phyloP scores from a whole-genome alignment of 140 eudicot species.

The Stevia rebaudiana region DNA sequence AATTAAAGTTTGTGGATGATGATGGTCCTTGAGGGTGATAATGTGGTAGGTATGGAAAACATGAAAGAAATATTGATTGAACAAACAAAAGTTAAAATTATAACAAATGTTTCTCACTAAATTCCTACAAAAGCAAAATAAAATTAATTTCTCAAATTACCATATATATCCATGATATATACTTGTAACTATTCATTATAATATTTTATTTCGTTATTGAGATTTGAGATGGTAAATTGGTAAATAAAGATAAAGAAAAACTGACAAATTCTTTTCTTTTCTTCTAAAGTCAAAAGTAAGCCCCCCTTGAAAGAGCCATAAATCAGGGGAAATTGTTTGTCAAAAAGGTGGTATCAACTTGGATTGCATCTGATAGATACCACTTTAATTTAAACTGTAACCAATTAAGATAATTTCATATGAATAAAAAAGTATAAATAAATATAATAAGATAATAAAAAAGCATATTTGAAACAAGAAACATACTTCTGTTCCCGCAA shows the following conservation, averaged over 20 bases:
- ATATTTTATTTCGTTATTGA: background rate
- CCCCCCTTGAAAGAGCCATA: slow-evolving; percentile 25
- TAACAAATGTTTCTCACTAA: too few species aligned
- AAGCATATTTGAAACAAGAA: slow-evolving; percentile 30
- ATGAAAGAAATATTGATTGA: too few species aligned
- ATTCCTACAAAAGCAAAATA: background rate
- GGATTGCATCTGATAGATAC: background rate
- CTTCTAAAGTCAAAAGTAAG: slow-evolving; percentile 16
- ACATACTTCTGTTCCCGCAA: slow-evolving; percentile 39
- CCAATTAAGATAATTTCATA: too few species aligned
- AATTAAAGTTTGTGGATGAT: too few species aligned
- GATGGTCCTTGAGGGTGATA: too few species aligned
- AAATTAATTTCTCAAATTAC: too few species aligned
- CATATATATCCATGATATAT: too few species aligned
- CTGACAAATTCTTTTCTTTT: background rate
- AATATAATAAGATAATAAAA: background rate
- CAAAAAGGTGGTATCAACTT: slow-evolving; percentile 27
- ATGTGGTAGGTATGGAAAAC: too few species aligned
- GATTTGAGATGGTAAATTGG: background rate
- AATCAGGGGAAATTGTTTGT: slow-evolving; percentile 22
- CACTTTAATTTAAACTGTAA: background rate
- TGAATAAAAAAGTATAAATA: too few species aligned
- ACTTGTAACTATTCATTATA: background rate
- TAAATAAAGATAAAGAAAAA: background rate
- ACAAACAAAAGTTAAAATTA: too few species aligned